Conservation (phyloP, 2,329 filamentous ascomycete genomes). For the Alternaria postmessia region DNA sequence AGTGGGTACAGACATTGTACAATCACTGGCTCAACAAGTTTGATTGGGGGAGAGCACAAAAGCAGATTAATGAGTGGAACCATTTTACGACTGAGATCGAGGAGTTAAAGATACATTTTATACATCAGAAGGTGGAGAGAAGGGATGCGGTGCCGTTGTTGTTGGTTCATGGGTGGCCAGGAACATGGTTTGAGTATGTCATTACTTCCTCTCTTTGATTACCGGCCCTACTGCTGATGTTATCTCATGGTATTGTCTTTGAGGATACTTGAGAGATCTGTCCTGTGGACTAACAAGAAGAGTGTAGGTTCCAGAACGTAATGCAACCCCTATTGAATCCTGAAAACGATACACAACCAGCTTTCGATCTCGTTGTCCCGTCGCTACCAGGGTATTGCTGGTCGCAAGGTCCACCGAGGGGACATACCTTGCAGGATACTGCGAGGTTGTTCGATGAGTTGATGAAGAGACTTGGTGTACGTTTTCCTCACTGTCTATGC, state of each 20-base stretch:
- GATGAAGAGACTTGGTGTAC: conserved; percentile 45
- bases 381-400: conserved; percentile 57
- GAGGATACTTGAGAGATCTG: neutral
- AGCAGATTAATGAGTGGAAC: conserved; percentile 42
- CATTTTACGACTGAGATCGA: conserved; percentile 51
- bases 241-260: neutral
- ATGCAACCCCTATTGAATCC: conserved; percentile 49
- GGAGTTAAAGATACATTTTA: conserved; percentile 49
- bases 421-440: conserved; percentile 57
- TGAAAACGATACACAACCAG: conserved; percentile 27
- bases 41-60: conserved; percentile 45
- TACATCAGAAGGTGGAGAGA: conserved; percentile 46
- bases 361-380: conserved; percentile 67
- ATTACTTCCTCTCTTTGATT: neutral
- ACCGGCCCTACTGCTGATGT: neutral
- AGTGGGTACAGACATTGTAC: conserved; percentile 48
- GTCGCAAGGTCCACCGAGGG: conserved; percentile 27
- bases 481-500: neutral
- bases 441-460: conserved; percentile 39
- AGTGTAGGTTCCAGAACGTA: conserved; percentile 40
- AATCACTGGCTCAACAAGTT: conserved; percentile 46
- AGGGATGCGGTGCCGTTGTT: conserved; percentile 53
- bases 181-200: conserved; percentile 52
- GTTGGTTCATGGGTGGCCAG: conserved; percentile 57
- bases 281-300: neutral